phyloP scores from a whole-genome alignment of 2,329 filamentous ascomycete genomes.

The Ophioceras dolichostomum region DNA sequence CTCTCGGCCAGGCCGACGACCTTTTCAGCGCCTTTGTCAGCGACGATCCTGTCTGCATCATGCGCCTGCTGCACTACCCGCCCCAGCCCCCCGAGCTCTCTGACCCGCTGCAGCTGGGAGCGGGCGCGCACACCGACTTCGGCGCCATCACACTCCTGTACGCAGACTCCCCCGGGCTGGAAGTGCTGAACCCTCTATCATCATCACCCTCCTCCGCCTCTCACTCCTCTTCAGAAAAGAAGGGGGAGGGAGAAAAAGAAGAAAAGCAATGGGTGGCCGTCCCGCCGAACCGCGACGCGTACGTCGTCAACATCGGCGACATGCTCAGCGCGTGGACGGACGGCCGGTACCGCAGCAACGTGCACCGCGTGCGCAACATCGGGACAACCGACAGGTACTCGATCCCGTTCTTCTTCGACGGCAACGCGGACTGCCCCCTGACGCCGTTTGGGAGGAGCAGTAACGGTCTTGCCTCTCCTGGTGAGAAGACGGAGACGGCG shows the following conservation, averaged over 20 bases:
- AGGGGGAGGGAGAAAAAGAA: too few relatives aligned
- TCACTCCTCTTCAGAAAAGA: too few relatives aligned
- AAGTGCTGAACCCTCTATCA: slow-evolving; percentile 37
- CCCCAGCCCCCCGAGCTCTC: slow-evolving; percentile 21
- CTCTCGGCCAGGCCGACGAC: slow-evolving; percentile 25
- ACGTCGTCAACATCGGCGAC: slow-evolving; percentile 39
- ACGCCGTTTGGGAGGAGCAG: slow-evolving; percentile 17
- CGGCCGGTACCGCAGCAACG: slow-evolving; percentile 36
- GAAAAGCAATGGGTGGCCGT: slow-evolving; percentile 31
- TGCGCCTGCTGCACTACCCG: slow-evolving; percentile 37
- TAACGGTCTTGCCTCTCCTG: too few relatives aligned
- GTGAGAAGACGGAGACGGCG: background rate
- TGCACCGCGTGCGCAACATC: slow-evolving; percentile 43
- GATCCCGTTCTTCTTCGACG: slow-evolving; percentile 44
- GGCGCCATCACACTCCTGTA: slow-evolving; percentile 42
- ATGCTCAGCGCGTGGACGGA: slow-evolving; percentile 37
- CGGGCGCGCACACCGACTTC: slow-evolving; percentile 42
- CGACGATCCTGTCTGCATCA: slow-evolving; percentile 27
- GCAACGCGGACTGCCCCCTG: slow-evolving; percentile 30
- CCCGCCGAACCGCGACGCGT: slow-evolving; percentile 28
- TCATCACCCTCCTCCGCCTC: too few relatives aligned
- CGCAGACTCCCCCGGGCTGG: slow-evolving; percentile 36
- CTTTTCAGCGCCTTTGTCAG: slow-evolving; percentile 28
- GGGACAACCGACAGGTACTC: slow-evolving; percentile 37
- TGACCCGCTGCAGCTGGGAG: slow-evolving; percentile 20